Conservation (phyloP, 495 filamentous ascomycete genomes). For the Penicillium daleae region DNA sequence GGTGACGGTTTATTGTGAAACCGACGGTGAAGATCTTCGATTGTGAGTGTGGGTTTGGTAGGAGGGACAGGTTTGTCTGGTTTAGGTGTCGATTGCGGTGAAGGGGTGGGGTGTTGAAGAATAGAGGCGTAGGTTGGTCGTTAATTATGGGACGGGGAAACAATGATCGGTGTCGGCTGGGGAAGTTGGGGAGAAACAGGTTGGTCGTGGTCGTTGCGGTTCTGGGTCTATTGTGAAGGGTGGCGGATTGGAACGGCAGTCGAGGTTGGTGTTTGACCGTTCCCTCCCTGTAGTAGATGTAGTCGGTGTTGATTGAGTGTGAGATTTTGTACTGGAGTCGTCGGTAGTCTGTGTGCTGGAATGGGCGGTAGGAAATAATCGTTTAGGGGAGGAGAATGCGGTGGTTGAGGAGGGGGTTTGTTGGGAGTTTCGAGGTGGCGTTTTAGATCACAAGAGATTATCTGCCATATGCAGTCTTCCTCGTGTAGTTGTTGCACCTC, state of each 20-base stretch:
- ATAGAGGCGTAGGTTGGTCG: neutral
- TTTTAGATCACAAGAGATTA: neutral
- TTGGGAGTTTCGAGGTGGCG: neutral
- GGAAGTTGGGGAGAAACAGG: neutral
- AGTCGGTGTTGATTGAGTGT: neutral
- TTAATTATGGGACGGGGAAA: neutral
- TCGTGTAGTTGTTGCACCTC: neutral
- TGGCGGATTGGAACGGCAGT: neutral
- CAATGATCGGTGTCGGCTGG: neutral
- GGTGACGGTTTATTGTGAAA: neutral
- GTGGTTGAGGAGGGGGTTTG: neutral
- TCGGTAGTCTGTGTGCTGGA: neutral
- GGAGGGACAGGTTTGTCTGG: neutral
- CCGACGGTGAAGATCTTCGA: neutral
- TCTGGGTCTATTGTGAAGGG: constrained; percentile 6
- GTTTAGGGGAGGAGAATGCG: neutral
- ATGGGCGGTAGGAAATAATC: neutral
- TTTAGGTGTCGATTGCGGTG: too few relatives aligned
- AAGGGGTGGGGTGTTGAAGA: neutral
- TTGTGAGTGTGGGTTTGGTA: neutral
- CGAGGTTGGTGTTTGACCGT: neutral
- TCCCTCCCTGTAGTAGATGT: neutral
- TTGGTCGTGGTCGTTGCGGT: neutral
- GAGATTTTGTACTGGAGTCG: neutral
- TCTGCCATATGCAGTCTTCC: neutral